Evolutionary conservation across 164 flowering plant genomes (phyloP), one percentile per base, ranked within the genome.

Genomic region (Aristolochia contorta): DNA sequence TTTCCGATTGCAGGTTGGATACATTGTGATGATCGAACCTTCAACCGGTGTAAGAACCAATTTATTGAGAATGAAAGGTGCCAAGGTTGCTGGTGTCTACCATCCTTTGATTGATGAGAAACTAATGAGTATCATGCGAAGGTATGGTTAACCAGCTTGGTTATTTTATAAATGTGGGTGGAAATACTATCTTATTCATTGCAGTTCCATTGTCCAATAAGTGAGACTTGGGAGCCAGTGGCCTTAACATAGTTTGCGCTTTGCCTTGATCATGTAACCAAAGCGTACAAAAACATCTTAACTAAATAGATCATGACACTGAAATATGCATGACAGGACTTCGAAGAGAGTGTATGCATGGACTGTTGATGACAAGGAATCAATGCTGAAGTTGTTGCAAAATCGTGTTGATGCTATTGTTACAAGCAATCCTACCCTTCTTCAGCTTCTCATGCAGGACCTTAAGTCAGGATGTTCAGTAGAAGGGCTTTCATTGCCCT

Each of bases 291-390:
- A 37, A 37, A 37, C 43, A 37, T 37, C 7, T 37, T 37, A 37
- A 37, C 43, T 8, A 37, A 37, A 6, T 10, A 3, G 1, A 37
- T 10, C 12, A 10, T 37, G 43, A 37, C 43, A 37, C 43, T 37
- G 43, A 3, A 37, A 37, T 37, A 3, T 3, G 10, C 7, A 37
- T 25, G 24, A 64, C 82, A 89, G 97, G 79, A 80, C 80, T 63
- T 74, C 75, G 3, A 88, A 85, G 76, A 84, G 79, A 82, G 89
- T 86, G 2, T 90, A 79, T 68, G 91, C 99, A 12, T 93, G 99
- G 99, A 93, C 99, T 0, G 99, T 93, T 6, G 97, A 93, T 67
- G 97, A 90, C 54, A 70, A 51, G 33, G 79, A 66, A 18, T 81
- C 93, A 46, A 86, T 93, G 96, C 62, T 47, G 64, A 78, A 64